Evolutionary conservation across 2,329 filamentous ascomycete species (phyloP), one percentile per base, ranked within the genome.

Genomic region (Alternaria incomplexa): DNA sequence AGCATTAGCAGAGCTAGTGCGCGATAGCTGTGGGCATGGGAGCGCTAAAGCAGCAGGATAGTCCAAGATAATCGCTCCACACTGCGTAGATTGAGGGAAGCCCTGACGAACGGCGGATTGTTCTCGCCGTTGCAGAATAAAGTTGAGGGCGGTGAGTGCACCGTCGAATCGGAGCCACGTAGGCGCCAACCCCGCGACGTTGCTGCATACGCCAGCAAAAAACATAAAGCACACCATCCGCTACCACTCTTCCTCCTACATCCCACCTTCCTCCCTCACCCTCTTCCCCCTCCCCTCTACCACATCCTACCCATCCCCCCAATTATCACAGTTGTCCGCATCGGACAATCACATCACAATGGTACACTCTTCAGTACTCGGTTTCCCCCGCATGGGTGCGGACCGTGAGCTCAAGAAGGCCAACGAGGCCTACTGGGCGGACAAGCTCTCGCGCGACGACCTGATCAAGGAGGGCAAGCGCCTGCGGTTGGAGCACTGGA

Each of bases 341-440:
- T 62, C 51, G 65, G 54, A 63, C 64, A 47, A 56, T 50, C 63
- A 69, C 65, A 66, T 70, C 73, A 73, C 63, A 62, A 85, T 85
- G 84, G 84, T 85, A 61, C 82, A 84, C 71, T 85, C 84, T 71
- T 88, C 96, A 75, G 88, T 99, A 83, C 91, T 99, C 83, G 96
- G 96, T 86, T 99, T 99, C 89, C 96, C 96, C 83, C 95, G 96
- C 81, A 97, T 98, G 93, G 96, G 96, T 85, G 92, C 89, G 79
- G 92, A 96, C 85, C 93, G 96, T 90, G 96, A 99, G 88, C 90
- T 99, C 83, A 99, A 99, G 91, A 99, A 99, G 90, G 96, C 96
- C 81, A 99, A 94, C 74, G 96, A 99, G 85, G 93, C 95, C 83
- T 99, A 91, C 85, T 99, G 96, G 96, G 91, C 86, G 79, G 95